Base-by-base conservation (phyloP, 345 rosid genomes). In the Murraya koenigii region DNA sequence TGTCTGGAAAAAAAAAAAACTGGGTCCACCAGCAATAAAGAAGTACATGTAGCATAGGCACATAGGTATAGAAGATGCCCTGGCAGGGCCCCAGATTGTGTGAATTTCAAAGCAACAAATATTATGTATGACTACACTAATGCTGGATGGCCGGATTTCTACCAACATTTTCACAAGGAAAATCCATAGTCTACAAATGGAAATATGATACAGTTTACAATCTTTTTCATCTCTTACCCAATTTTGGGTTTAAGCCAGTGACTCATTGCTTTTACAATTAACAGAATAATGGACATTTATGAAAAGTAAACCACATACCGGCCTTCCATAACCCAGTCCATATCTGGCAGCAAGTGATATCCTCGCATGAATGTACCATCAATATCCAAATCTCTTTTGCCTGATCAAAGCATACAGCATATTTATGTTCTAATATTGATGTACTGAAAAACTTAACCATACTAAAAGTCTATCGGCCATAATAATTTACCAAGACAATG, bases 281-380 rank as follows among this genome's bases (percentile, higher is more conserved):
- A 54, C n/a, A 60, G 35, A 35, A 38, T 49, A 33, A 17, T n/a
- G 22, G 35, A 44, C n/a, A 68, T 1, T 10, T 6, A 25, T 68
- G 76, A 8, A 20, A 61, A 66, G 60, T 55, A 54, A 64, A 76
- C 62, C 69, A 75, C 65, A 25, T 82, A 88, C 91, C 84, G 59
- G 82, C 86, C 87, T 82, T 86, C 87, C 75, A 84, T 85, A 63
- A 86, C 84, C 83, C 87, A 88, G 62, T 88, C 89, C 91, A 88
- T 88, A 77, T 88, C 81, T 5, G 91, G 91, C 74, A 88, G 87
- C 55, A 88, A 83, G 72, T 88, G 89, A 82, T 87, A 89, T 33
- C 90, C 90, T 75, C 90, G 83, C 90, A 85, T 87, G 25, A 81
- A 82, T 59, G 78, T 82, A 35, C 84, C 85, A 66, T 86, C 86